Percentiles rank a stretch among this genome's conserved stretches.
Evolutionary conservation across 257 asterid genomes (phyloP).

Genomic region (Solanum peruvianum): DNA sequence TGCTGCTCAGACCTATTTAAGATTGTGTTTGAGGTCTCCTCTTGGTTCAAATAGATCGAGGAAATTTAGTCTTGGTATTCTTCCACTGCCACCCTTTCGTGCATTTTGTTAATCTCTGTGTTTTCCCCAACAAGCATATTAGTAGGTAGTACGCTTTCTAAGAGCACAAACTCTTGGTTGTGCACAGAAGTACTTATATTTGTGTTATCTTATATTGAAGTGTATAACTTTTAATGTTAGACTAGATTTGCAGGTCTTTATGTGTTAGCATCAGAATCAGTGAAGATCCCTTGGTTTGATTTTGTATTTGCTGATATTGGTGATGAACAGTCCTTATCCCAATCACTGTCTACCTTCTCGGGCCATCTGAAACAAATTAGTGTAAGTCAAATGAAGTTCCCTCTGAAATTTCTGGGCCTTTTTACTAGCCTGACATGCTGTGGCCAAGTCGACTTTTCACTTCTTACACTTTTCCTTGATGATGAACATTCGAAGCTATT

Average conservation of each 20-base stretch:
- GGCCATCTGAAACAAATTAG: conserved; percentile 96
- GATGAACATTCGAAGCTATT: neutral
- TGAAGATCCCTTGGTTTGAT: conserved; percentile 95
- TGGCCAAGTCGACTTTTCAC: neutral
- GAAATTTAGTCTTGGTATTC: neutral
- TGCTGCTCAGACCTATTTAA: neutral
- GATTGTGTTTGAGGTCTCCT: neutral
- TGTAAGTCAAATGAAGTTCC: conserved; percentile 40
- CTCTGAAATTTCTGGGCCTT: neutral
- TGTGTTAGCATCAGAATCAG: conserved; percentile 86
- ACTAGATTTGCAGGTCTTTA: conserved; percentile 57
- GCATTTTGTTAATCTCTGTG: neutral
- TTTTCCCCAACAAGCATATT: neutral
- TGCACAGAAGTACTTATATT: neutral
- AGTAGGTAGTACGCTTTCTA: neutral
- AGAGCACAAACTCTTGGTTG: neutral
- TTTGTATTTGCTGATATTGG: conserved; percentile 95
- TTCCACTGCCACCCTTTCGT: neutral
- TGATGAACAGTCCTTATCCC: conserved; percentile 92
- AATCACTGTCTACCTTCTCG: conserved; percentile 93
- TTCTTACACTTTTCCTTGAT: neutral
- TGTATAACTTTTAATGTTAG: neutral
- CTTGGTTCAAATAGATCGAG: neutral
- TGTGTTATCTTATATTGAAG: neutral
- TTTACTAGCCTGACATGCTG: neutral